Conservation (phyloP, 768 basidiomycete genomes). For the Candolleomyces aberdarensis region DNA sequence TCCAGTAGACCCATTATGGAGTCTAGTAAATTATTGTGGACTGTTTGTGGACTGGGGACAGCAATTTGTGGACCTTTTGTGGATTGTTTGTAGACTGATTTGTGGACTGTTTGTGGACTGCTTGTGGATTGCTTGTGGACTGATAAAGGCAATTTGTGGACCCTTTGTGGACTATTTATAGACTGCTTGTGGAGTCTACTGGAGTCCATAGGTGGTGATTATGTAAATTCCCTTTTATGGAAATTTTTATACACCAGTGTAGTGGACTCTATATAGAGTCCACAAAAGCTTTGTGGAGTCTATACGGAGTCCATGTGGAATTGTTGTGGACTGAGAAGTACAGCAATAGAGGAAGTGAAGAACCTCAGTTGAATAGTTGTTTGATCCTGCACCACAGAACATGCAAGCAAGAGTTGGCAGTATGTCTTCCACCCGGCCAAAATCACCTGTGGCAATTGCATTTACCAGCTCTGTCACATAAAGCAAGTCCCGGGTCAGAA, state of each 20-base stretch:
- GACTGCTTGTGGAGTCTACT: not conserved
- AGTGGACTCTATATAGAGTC: not conserved
- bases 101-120: too few species aligned
- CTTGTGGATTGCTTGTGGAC: not conserved
- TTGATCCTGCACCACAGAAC: slow-evolving; percentile 28
- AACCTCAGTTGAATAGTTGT: slow-evolving; percentile 31
- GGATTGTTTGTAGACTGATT: too few species aligned
- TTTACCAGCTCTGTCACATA: not conserved
- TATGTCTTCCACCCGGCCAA: slow-evolving; percentile 21
- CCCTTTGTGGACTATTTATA: not conserved
- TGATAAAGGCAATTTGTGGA: not conserved
- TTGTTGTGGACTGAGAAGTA: not conserved
- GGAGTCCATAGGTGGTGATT: not conserved
- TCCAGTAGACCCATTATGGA: too few species aligned
- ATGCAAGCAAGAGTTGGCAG: slow-evolving; percentile 23
- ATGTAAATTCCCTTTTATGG: not conserved
- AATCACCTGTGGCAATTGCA: not conserved
- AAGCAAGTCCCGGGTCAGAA: not conserved
- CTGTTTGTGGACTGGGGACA: too few species aligned
- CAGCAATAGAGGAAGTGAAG: slow-evolving; percentile 19
- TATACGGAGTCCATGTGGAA: not conserved
- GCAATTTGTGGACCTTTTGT: too few species aligned
- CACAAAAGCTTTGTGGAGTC: not conserved
- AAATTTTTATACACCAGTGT: not conserved
- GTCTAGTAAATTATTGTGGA: too few species aligned